Conservation (phyloP, 2,329 filamentous ascomycete genomes). For the Claviceps arundinis region DNA sequence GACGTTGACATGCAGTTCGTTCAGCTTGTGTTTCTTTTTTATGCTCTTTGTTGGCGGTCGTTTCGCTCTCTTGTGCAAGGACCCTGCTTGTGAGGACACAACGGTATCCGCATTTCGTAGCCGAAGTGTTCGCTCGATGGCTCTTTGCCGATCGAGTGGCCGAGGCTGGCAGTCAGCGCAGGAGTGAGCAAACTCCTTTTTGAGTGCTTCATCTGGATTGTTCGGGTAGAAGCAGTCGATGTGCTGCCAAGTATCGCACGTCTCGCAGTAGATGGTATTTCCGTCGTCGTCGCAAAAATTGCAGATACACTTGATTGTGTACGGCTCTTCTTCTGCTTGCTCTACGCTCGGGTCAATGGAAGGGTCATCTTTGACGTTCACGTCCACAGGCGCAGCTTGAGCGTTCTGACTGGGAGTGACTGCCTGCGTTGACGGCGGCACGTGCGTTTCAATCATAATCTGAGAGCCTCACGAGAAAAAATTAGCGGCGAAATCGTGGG, state of each 20-base stretch:
- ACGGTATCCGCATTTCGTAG: slow-evolving; percentile 30
- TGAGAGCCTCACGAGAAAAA: slow-evolving; percentile 30
- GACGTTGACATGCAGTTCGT: slow-evolving; percentile 43
- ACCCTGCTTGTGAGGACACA: slow-evolving; percentile 22
- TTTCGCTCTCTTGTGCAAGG: slow-evolving; percentile 57
- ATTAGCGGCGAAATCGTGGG: slow-evolving; percentile 23
- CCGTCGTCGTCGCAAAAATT: slow-evolving; percentile 89
- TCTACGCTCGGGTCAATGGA: slow-evolving; percentile 32
- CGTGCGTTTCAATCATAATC: slow-evolving; percentile 51
- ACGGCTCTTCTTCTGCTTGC: slow-evolving; percentile 59
- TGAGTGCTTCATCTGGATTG: slow-evolving; percentile 57
- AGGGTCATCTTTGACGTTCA: slow-evolving; percentile 25
- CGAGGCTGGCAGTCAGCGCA: slow-evolving; percentile 83
- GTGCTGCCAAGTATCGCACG: slow-evolving; percentile 96
- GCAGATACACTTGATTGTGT: slow-evolving; percentile 97
- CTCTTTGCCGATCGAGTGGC: slow-evolving; percentile 57
- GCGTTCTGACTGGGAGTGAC: slow-evolving; percentile 41
- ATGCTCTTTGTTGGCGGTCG: slow-evolving; percentile 66
- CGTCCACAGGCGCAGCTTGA: slow-evolving; percentile 20
- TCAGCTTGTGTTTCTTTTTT: slow-evolving; percentile 77
- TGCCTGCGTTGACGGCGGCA: slow-evolving; percentile 39
- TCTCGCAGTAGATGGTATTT: slow-evolving; percentile 92
- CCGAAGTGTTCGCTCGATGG: slow-evolving; percentile 57
- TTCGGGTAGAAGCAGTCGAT: slow-evolving; percentile 86
- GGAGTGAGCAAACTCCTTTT: slow-evolving; percentile 64